phyloP scores from a whole-genome alignment of 2,329 filamentous ascomycete species.

The Fusarium sp. region DNA sequence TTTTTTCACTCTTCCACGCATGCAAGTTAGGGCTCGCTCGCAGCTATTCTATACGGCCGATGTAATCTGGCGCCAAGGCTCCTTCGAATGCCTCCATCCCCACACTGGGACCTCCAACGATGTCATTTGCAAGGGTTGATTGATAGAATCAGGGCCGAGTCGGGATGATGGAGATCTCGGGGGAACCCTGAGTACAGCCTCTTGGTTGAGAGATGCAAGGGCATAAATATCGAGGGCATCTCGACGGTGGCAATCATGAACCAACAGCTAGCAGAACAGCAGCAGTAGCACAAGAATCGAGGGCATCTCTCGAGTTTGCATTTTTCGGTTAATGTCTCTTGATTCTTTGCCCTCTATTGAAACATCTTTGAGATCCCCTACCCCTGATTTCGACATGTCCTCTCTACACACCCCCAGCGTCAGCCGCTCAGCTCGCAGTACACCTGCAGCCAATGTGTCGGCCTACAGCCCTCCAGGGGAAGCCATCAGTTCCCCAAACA shows the following conservation, averaged over 20 bases:
- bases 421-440: conserved; percentile 40
- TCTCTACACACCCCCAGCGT: conserved; percentile 28
- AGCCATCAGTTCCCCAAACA: conserved; percentile 14
- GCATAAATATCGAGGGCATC: conserved; percentile 37
- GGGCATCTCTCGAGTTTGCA: conserved; percentile 5
- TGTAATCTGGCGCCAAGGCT: conserved; percentile 17
- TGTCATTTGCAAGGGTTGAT: conserved; percentile 41
- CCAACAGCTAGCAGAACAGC: conserved; percentile 9
- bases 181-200: conserved; percentile 21
- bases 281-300: conserved; percentile 5
- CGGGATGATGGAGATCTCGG: conserved; percentile 17
- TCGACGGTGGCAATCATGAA: conserved; percentile 1
- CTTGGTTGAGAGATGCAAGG: not conserved
- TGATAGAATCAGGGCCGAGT: conserved; percentile 35
- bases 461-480: conserved; percentile 37
- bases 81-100: conserved; percentile 28
- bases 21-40: conserved; percentile 18
- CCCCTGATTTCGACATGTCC: conserved; percentile 33
- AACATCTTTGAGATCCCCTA: conserved; percentile 23
- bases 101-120: conserved; percentile 30
- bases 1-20: conserved; percentile 20
- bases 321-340: conserved; percentile 28
- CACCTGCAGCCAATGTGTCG: conserved; percentile 31
- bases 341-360: conserved; percentile 28
- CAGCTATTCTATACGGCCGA: conserved; percentile 12